These are phyloP conservation scores for Arabis hirsuta DNA, from an alignment of 345 rosid species.

Conservation along the genomic window DNA sequence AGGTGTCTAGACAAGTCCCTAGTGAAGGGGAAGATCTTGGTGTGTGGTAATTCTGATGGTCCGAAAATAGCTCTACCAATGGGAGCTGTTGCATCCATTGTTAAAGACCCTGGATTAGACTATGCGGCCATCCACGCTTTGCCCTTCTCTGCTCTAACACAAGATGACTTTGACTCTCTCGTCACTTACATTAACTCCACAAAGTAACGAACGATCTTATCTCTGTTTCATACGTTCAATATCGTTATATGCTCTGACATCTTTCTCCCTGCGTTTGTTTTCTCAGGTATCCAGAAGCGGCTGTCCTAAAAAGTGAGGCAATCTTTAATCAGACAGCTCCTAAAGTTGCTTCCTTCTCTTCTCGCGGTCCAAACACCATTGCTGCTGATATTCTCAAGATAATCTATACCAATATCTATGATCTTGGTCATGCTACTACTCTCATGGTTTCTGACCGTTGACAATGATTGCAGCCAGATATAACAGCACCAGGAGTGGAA, in stretches of 20 bases:
- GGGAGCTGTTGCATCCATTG: slow-evolving; percentile 38
- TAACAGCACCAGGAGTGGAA: slow-evolving; percentile 53
- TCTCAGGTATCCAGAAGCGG: slow-evolving; percentile 31
- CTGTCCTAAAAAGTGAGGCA: slow-evolving; percentile 35
- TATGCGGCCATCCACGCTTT: neutral
- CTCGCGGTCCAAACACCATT: slow-evolving; percentile 43
- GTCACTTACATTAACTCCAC: slow-evolving; percentile 42
- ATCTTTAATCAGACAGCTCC: slow-evolving; percentile 36
- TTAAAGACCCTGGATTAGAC: neutral
- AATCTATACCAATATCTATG: neutral
- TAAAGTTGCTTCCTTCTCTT: slow-evolving; percentile 41
- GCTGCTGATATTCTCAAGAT: slow-evolving; percentile 41
- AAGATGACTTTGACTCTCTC: neutral
- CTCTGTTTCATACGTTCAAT: neutral
- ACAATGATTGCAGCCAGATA: slow-evolving; percentile 51
- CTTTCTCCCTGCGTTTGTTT: neutral
- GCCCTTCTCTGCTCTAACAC: slow-evolving; percentile 22
- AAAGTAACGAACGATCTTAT: slow-evolving; percentile 38
- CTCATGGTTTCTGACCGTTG: neutral
- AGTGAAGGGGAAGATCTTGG: slow-evolving; percentile 44
- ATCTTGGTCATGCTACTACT: neutral
- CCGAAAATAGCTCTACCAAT: neutral
- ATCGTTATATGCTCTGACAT: too few relatives aligned
- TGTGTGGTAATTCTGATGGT: neutral
- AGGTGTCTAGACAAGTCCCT: slow-evolving; percentile 4